phyloP scores from a whole-genome alignment of 257 asterid genomes.

The Penstemon barbatus region DNA sequence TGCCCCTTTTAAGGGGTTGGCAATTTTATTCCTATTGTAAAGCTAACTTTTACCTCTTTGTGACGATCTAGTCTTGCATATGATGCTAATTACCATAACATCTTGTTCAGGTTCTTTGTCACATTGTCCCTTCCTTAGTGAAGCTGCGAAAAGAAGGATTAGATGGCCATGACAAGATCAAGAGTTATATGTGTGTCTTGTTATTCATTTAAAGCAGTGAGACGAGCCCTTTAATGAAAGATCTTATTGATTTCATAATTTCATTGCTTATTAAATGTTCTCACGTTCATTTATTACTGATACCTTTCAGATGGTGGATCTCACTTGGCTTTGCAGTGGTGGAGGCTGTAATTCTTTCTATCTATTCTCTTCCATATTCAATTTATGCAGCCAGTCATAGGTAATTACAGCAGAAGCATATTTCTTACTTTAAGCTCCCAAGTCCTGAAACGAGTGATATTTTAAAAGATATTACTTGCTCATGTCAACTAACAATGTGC shows the following conservation, averaged over 20 bases:
- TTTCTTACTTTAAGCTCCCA: slow-evolving; percentile 17
- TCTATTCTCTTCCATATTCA: slow-evolving; percentile 90
- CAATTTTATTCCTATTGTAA: not conserved
- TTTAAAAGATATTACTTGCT: not conserved
- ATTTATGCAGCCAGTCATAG: slow-evolving; percentile 89
- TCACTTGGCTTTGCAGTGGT: slow-evolving; percentile 83
- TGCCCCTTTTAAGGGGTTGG: not conserved
- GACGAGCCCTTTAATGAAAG: slow-evolving; percentile 44
- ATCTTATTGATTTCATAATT: slow-evolving; percentile 21
- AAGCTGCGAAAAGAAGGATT: slow-evolving; percentile 99
- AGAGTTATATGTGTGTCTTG: slow-evolving; percentile 98
- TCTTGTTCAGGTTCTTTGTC: slow-evolving; percentile 75
- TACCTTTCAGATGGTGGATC: slow-evolving; percentile 92
- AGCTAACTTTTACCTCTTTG: slow-evolving; percentile 2
- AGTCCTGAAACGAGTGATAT: slow-evolving; percentile 9
- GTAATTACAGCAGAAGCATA: slow-evolving; percentile 38
- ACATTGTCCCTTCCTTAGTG: slow-evolving; percentile 82
- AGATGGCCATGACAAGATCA: slow-evolving; percentile 98
- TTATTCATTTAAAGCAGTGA: slow-evolving; percentile 77
- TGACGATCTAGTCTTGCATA: slow-evolving; percentile 10
- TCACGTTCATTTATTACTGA: slow-evolving; percentile 26
- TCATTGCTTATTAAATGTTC: slow-evolving; percentile 8
- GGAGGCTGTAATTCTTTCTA: slow-evolving; percentile 77
- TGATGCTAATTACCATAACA: slow-evolving; percentile 22
- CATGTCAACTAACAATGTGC: not conserved